phyloP scores from a whole-genome alignment of 495 filamentous ascomycete species.

The Tuber microsphaerosporum region DNA sequence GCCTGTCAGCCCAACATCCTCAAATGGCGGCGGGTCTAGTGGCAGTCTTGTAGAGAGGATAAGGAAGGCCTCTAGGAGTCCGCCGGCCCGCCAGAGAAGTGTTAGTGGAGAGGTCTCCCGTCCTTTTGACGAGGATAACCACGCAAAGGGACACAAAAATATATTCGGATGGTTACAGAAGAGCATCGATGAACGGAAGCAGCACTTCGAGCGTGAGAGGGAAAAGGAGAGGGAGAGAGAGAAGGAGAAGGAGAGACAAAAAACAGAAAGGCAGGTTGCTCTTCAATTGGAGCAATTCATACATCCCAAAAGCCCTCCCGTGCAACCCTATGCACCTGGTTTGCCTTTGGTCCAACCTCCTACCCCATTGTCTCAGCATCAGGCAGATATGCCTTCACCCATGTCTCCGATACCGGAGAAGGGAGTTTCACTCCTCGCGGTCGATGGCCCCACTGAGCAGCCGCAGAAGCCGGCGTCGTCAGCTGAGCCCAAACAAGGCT shows the following conservation, averaged over 20 bases:
- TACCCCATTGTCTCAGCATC: background rate
- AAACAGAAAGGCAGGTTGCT: background rate
- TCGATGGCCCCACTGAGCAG: background rate
- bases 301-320: background rate
- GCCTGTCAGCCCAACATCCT: conserved; percentile 48
- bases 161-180: conserved; percentile 75
- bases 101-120: conserved; percentile 40
- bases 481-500: background rate
- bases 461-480: background rate
- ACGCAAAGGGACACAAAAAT: conserved; percentile 55
- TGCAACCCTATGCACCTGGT: background rate
- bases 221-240: conserved; percentile 46
- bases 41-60: conserved; percentile 60
- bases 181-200: conserved; percentile 71
- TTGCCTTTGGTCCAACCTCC: background rate
- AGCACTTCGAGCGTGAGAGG: conserved; percentile 49
- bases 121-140: conserved; percentile 45
- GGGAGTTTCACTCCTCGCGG: background rate
- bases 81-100: conserved; percentile 33
- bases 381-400: background rate
- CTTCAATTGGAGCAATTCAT: background rate
- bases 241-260: conserved; percentile 30
- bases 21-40: conserved; percentile 51
- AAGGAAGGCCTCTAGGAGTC: conserved; percentile 31
- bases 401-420: background rate